phyloP scores from a whole-genome alignment of 176 grass and related monocot genomes.

The Secale cereale region DNA sequence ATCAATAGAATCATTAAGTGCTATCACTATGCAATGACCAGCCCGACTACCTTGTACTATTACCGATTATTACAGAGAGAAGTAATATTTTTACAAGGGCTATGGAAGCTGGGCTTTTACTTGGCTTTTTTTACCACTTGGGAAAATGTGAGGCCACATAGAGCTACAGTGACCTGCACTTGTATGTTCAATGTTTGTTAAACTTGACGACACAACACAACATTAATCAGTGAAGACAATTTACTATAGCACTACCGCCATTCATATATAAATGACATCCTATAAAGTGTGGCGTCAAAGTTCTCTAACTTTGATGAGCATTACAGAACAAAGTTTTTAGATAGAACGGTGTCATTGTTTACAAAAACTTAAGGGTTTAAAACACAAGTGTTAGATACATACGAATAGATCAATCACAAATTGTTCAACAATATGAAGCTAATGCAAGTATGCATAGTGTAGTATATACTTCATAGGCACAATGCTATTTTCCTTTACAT shows the following conservation, averaged over 20 bases:
- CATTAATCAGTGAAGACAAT: background rate
- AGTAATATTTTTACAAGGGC: background rate
- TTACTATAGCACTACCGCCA: background rate
- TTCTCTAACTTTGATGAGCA: background rate
- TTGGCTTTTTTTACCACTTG: background rate
- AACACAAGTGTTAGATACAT: background rate
- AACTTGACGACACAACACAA: background rate
- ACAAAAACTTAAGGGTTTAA: background rate
- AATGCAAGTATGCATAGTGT: background rate
- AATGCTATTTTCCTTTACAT: background rate
- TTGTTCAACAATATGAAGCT: constrained; percentile 1
- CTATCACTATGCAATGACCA: background rate
- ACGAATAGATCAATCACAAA: background rate
- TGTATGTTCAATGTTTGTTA: background rate
- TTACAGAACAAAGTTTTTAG: background rate
- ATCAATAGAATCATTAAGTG: background rate
- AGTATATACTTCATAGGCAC: constrained; percentile 2
- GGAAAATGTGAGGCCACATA: background rate
- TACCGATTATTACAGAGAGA: background rate
- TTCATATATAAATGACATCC: background rate
- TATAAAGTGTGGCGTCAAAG: background rate
- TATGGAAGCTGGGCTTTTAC: background rate
- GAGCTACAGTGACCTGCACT: background rate
- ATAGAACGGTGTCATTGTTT: background rate
- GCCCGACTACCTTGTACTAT: background rate